Evolutionary conservation across 306 rosid genomes (phyloP), one percentile per base, ranked within the genome.

Genomic region (Herpetospermum pedunculosum): DNA sequence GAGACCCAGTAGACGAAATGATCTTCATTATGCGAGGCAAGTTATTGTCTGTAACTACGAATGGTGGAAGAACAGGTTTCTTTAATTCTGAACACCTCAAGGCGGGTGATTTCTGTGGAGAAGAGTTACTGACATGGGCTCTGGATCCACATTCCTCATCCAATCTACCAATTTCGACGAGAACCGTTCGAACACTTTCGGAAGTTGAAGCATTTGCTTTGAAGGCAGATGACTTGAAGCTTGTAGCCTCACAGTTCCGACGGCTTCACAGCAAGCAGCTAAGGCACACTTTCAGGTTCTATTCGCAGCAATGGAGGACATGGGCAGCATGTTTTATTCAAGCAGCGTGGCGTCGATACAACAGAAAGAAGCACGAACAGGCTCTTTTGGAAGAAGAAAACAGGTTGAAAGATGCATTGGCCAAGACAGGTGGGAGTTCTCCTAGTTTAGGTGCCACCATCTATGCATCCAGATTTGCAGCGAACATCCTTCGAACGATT

Each of bases 401-500:
- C 67, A 57, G 77, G 41, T 74, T 74, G 14, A 30, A 74, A 18
- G 70, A 74, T 41, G 77, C 77, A 54, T 74, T 74, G 54, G 70
- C 57, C 40, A 74, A 58, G 25, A 54, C 77, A 25, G 70, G 69
- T 57, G 77, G 77, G 8, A 54, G 68, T 26, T 73, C 77, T 35
- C 77, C 77, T 4, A 74, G 77, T 44, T 74, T 74, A 44, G 77
- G 77, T 44, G 77, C 77, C 43, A 74, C 77, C 70, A 74, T 74
- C 37, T 74, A 74, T 28, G 77, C 77, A 74, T 38, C 77, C 23
- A 57, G 77, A 37, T 74, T 74, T 74, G 77, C 68, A 10, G 77
- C 68, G 6, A 74, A 74, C 50, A 58, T 58, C n/a, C 77, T 74
- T 11, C 40, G 68, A 53, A 40, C 68, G 1, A 53, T 74, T 35